Conservation (phyloP, 192 early-diverging fungal genomes). For the Allomyces macrogynus region DNA sequence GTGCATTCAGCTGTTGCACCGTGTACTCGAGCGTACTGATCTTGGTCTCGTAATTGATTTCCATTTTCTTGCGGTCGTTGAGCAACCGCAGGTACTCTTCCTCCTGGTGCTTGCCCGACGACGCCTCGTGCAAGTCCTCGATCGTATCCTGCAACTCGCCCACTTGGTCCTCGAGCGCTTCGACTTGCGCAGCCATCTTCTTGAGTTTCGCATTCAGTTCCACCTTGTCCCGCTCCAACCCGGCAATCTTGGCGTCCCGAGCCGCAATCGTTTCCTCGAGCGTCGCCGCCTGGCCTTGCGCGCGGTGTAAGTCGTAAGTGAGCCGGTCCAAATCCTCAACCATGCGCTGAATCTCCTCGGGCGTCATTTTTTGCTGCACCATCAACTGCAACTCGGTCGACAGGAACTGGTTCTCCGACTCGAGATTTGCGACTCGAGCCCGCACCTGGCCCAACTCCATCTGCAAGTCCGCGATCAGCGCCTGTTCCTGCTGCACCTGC, state of each 20-base stretch:
- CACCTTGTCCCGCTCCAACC: not conserved
- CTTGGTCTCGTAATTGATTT: constrained; percentile 1
- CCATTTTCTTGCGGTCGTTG: constrained; percentile 1
- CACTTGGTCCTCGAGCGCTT: not conserved
- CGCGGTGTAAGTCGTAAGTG: not conserved
- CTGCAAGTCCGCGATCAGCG: too few relatives aligned
- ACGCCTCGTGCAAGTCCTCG: not conserved
- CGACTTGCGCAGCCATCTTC: not conserved
- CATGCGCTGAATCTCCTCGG: not conserved
- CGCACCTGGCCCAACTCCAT: not conserved
- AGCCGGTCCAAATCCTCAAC: not conserved
- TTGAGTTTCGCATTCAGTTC: not conserved
- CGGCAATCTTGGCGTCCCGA: not conserved
- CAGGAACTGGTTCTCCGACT: not conserved
- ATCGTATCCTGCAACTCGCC: not conserved
- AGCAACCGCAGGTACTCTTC: not conserved
- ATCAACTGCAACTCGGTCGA: not conserved
- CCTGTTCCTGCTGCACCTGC: too few relatives aligned
- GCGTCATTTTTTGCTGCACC: not conserved
- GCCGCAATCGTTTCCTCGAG: not conserved
- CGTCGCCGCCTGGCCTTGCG: not conserved
- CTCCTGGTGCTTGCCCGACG: not conserved
- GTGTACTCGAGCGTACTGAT: not conserved
- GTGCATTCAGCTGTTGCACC: not conserved
- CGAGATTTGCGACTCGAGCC: not conserved